A percentile compares a stretch with the other conserved stretches of the same genome.
Evolutionary conservation across 495 filamentous ascomycete species (phyloP).

Genomic region (Penicillium waksmanii): DNA sequence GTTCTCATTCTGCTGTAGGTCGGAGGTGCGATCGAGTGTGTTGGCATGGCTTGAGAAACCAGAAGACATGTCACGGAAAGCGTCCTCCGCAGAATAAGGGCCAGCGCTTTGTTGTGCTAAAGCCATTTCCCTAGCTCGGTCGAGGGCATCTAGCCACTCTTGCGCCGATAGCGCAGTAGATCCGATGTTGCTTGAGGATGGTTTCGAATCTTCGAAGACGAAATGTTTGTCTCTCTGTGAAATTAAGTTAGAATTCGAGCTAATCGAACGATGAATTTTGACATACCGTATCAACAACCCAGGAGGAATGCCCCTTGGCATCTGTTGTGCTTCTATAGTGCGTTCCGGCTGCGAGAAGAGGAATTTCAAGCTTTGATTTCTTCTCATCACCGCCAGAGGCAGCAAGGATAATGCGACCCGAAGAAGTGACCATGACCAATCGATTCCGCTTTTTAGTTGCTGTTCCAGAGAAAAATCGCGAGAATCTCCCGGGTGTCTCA

Average conservation of each 20-base stretch:
- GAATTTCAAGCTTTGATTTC: conserved; percentile 88
- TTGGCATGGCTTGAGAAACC: conserved; percentile 75
- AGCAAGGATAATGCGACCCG: conserved; percentile 83
- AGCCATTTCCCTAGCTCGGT: conserved; percentile 80
- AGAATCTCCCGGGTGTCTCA: conserved; percentile 79
- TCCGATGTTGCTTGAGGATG: conserved; percentile 51
- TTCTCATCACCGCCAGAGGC: conserved; percentile 97
- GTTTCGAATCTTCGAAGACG: conserved; percentile 89
- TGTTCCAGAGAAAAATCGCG: conserved; percentile 87
- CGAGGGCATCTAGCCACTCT: conserved; percentile 87
- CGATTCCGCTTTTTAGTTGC: conserved; percentile 91
- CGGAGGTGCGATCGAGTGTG: conserved; percentile 64
- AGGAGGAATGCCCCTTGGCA: conserved; percentile 79
- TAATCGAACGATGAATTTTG: not conserved
- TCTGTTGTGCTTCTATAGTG: conserved; percentile 79
- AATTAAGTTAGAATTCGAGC: conserved; percentile 19
- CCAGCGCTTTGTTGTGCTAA: conserved; percentile 67
- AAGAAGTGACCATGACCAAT: conserved; percentile 93
- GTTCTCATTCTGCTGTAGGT: conserved; percentile 41
- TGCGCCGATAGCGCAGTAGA: conserved; percentile 60
- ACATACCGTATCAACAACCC: conserved; percentile 94
- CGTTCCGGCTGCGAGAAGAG: conserved; percentile 71
- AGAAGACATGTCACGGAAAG: conserved; percentile 72
- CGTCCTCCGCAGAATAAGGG: conserved; percentile 70
- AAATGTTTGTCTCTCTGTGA: conserved; percentile 83